Conservation (phyloP, 1,284 basidiomycete species). For the Apiotrichum brassicae region DNA sequence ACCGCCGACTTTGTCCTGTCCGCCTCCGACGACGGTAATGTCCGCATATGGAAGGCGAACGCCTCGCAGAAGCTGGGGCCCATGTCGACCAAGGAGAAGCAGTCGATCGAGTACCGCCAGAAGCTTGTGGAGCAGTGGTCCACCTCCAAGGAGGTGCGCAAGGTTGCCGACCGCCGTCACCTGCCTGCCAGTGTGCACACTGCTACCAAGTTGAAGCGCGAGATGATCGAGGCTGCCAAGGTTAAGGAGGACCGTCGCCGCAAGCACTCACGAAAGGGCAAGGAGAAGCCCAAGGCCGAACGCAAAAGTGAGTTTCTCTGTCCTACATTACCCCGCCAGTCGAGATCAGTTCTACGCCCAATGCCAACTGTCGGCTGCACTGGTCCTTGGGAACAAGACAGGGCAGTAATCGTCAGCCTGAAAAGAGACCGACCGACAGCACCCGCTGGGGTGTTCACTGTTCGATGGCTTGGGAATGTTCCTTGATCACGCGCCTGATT, state of each 20-base stretch:
- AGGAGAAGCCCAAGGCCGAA: constrained; percentile 85
- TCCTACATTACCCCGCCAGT: too few species aligned
- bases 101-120: constrained; percentile 86
- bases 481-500: background rate
- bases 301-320: constrained; percentile 63
- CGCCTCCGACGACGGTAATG: constrained; percentile 94
- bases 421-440: background rate
- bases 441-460: too few species aligned
- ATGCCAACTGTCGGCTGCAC: too few species aligned
- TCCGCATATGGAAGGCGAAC: constrained; percentile 92
- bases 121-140: constrained; percentile 86
- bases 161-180: constrained; percentile 75
- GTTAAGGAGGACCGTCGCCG: constrained; percentile 91
- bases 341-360: too few species aligned
- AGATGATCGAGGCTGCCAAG: constrained; percentile 82
- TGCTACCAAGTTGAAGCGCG: constrained; percentile 77
- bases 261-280: constrained; percentile 76
- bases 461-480: too few species aligned
- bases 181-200: constrained; percentile 86
- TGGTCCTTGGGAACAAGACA: background rate
- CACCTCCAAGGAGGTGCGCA: constrained; percentile 71
- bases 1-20: constrained; percentile 90
- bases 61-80: constrained; percentile 90
- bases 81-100: constrained; percentile 83
- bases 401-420: background rate